Conservation (phyloP, 257 asterid genomes). For the Solanum chmielewskii region DNA sequence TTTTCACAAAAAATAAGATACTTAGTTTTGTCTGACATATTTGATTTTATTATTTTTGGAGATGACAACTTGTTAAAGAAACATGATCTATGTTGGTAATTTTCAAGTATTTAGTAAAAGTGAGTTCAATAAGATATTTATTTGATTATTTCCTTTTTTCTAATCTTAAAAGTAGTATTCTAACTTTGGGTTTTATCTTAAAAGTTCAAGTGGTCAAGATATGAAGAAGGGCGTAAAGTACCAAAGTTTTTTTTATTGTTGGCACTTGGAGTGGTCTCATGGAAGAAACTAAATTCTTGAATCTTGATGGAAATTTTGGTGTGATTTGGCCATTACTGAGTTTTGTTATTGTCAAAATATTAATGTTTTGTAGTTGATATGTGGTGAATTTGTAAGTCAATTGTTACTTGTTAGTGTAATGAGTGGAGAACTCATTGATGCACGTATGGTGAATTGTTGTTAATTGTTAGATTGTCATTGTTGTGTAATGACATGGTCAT, state of each 20-base stretch:
- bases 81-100: neutral
- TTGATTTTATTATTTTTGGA: neutral
- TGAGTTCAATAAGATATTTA: neutral
- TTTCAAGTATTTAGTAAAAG: neutral
- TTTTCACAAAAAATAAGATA: neutral
- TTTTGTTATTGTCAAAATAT: neutral
- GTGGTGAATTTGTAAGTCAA: neutral
- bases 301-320: neutral
- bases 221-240: neutral
- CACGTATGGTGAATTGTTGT: neutral
- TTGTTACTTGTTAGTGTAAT: neutral
- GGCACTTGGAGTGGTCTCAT: neutral
- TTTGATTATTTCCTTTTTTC: neutral
- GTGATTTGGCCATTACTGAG: neutral
- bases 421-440: neutral
- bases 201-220: neutral
- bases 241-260: neutral
- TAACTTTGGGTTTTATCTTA: neutral
- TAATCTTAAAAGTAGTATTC: neutral
- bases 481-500: neutral
- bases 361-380: neutral
- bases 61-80: neutral
- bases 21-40: neutral
- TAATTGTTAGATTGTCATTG: too few species aligned
- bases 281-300: neutral